A percentile compares a stretch with the other conserved stretches of the same genome.
Conservation (phyloP, 2,329 filamentous ascomycete species). For the Sporothrix curviconia region DNA sequence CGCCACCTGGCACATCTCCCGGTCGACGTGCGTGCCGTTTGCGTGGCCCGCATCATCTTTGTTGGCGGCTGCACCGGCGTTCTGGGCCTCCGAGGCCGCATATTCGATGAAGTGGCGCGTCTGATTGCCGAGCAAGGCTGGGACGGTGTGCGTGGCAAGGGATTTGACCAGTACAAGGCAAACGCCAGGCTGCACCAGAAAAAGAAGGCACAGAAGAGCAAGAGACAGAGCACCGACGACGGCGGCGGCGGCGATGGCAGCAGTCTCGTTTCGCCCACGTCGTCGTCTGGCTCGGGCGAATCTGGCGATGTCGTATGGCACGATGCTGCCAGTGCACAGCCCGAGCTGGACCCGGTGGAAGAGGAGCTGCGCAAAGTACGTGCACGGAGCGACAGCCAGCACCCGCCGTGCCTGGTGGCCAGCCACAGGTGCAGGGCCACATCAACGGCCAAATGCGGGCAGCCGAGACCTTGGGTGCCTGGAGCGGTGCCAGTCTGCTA, state of each 20-base stretch:
- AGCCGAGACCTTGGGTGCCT: conserved; percentile 64
- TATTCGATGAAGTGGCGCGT: conserved; percentile 66
- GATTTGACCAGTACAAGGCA: conserved; percentile 46
- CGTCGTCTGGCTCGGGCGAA: not conserved
- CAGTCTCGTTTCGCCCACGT: not conserved
- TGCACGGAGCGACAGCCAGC: conserved; percentile 23
- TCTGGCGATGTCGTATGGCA: conserved; percentile 28
- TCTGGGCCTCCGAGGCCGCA: conserved; percentile 68
- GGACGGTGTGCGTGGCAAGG: conserved; percentile 68
- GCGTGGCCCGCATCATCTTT: conserved; percentile 85
- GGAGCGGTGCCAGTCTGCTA: conserved; percentile 66
- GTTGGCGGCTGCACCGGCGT: conserved; percentile 74
- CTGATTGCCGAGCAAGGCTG: conserved; percentile 67
- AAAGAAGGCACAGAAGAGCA: not conserved
- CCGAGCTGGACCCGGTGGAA: conserved; percentile 53
- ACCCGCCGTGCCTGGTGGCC: not conserved
- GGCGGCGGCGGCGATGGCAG: conserved; percentile 20
- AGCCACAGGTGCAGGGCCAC: conserved; percentile 16
- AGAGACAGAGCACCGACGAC: conserved; percentile 15
- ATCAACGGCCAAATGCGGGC: conserved; percentile 51
- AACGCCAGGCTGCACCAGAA: conserved; percentile 36
- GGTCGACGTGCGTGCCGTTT: conserved; percentile 72
- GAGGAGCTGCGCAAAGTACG: conserved; percentile 42
- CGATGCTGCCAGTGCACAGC: conserved; percentile 38
- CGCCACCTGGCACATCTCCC: conserved; percentile 67